These are phyloP conservation scores for Oemleria cerasiformis DNA, from an alignment of 306 rosid species.

Conservation along the genomic window DNA sequence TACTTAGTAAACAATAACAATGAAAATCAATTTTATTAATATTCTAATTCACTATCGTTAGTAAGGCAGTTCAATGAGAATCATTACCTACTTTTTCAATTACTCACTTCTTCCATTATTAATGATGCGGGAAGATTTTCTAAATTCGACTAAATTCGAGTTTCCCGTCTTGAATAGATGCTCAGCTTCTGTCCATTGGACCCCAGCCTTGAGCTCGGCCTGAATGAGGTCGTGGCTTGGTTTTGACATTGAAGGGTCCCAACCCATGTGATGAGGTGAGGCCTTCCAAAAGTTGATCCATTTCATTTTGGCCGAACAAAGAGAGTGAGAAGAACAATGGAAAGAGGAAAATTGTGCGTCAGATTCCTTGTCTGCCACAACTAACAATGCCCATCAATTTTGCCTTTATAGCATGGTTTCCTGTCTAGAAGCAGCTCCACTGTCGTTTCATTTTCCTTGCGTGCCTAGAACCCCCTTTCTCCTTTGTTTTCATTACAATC, in stretches of 20 bases:
- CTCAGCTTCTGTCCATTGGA: too few relatives aligned
- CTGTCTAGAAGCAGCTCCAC: constrained; percentile 29
- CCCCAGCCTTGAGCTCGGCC: neutral
- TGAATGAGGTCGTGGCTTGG: neutral
- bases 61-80: too few relatives aligned
- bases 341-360: constrained; percentile 19
- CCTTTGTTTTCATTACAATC: too few relatives aligned
- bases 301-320: neutral
- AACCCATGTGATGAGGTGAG: constrained; percentile 39
- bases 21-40: too few relatives aligned
- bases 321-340: too few relatives aligned
- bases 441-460: constrained; percentile 22
- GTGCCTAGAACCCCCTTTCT: neutral
- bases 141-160: too few relatives aligned
- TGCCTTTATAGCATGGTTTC: constrained; percentile 28
- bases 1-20: too few relatives aligned
- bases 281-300: constrained; percentile 9
- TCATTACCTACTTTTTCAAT: too few relatives aligned
- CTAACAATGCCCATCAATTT: constrained; percentile 21
- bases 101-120: too few relatives aligned
- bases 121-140: too few relatives aligned
- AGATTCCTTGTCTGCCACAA: constrained; percentile 39
- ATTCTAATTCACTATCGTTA: too few relatives aligned
- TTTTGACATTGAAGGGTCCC: constrained; percentile 31
- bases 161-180: too few relatives aligned